phyloP scores from a whole-genome alignment of 2,329 filamentous ascomycete genomes.

The Clarireedia homoeocarpa region DNA sequence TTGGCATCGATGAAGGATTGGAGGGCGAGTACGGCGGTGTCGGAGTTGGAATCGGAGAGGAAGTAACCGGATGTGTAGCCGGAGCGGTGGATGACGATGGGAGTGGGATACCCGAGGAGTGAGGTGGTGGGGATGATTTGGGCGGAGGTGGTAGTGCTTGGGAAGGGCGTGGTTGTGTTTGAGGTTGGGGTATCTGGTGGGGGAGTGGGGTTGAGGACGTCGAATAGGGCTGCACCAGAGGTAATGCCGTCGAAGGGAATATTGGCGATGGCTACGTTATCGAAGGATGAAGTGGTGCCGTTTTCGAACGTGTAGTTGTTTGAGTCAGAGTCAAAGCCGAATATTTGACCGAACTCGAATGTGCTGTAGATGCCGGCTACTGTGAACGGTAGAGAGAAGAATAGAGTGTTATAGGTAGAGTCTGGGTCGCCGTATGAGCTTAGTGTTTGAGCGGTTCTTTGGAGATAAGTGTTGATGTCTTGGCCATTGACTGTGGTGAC shows the following conservation, averaged over 20 bases:
- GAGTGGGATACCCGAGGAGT: slow-evolving; percentile 20
- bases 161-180: slow-evolving; percentile 10
- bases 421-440: slow-evolving; percentile 32
- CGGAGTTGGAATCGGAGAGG: slow-evolving; percentile 12
- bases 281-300: slow-evolving; percentile 27
- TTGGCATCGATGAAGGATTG: slow-evolving; percentile 14
- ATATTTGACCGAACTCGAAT: slow-evolving; percentile 29
- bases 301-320: slow-evolving; percentile 33
- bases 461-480: slow-evolving; percentile 39
- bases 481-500: slow-evolving; percentile 47
- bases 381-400: slow-evolving; percentile 22
- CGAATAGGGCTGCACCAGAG: slow-evolving; percentile 20
- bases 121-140: slow-evolving; percentile 6
- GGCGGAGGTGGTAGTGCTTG: not conserved
- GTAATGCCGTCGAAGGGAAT: slow-evolving; percentile 23
- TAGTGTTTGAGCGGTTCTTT: slow-evolving; percentile 33
- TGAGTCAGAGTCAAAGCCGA: slow-evolving; percentile 31
- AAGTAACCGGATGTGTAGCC: slow-evolving; percentile 23
- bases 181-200: slow-evolving; percentile 33
- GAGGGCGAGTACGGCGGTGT: slow-evolving; percentile 23
- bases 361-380: slow-evolving; percentile 22
- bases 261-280: slow-evolving; percentile 31
- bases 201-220: slow-evolving; percentile 12
- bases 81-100: slow-evolving; percentile 19
- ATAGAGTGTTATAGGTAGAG: slow-evolving; percentile 34